Base-by-base conservation (phyloP, 73 alveolate species). In the Paramecium caudatum region DNA sequence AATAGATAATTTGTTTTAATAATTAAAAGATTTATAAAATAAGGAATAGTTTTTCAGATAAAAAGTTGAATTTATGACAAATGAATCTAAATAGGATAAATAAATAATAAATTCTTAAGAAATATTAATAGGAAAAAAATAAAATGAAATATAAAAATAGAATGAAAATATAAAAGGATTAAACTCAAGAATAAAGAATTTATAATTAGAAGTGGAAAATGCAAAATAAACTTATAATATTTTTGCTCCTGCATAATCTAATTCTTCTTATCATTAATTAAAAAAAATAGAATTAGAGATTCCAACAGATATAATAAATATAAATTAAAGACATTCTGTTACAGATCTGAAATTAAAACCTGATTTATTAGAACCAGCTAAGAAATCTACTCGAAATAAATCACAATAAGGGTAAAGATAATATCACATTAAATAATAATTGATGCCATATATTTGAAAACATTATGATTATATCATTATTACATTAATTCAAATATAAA, bases 401-500 rank as follows among this genome's bases (percentile, higher is more conserved):
- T 55, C 80, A 5, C 30, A 55, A 21, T 55, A 55, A 55, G 80
- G 80, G 3, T 55, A 37, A 10, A 55, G 80, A 21, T 15, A 55
- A 55, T 55, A 55, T 27, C 80, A 55, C 23, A 55, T 55, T 8
- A 55, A 43, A 27, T 27, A 55, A n/a, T n/a, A n/a, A n/a, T n/a
- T n/a, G 25, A 55, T 55, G 80, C 80, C 80, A 23, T 25, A 23
- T 27, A 12, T 23, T 27, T 55, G 80, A 55, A 55, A 55, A 55
- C 2, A 55, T 21, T 43, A 1, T 55, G 80, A 55, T 55, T 27
- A 65, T 39, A 37, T 74, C 88, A 74, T 43, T 74, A 43, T 74
- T 74, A 37, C 16, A 19, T 37, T 41, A 74, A 74, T 39, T 74
- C 88, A 74, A 36, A 74, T 9, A 74, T 74, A 43, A 74, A 74